phyloP scores from a whole-genome alignment of 371 early-diverging fungal species.

The Mortierella sp. region DNA sequence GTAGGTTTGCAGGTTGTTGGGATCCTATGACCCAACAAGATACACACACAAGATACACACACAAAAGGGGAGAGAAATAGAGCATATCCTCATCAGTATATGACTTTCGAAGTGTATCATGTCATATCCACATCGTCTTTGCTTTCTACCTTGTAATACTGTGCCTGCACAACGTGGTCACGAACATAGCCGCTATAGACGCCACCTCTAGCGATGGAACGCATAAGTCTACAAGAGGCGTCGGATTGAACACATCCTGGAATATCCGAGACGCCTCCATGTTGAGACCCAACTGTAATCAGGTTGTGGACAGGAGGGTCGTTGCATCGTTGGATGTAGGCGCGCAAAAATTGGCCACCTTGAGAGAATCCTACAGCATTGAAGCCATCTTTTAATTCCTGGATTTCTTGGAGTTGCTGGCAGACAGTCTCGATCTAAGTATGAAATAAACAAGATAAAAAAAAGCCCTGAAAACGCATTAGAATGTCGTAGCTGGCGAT shows the following conservation, averaged over 20 bases:
- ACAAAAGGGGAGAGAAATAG: too few species aligned
- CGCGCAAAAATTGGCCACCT: conserved; percentile 77
- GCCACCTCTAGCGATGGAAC: conserved; percentile 73
- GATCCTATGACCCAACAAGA: conserved; percentile 60
- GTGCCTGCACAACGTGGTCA: conserved; percentile 89
- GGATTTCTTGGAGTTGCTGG: conserved; percentile 64
- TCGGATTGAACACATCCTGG: conserved; percentile 77
- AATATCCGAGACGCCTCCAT: conserved; percentile 84
- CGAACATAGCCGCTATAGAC: conserved; percentile 88
- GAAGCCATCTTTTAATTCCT: conserved; percentile 78
- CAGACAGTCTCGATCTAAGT: conserved; percentile 72
- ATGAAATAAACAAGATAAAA: neutral
- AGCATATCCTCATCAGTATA: neutral
- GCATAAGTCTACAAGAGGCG: conserved; percentile 74
- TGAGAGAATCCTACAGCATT: conserved; percentile 97
- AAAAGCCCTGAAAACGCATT: neutral
- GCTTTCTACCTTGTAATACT: conserved; percentile 79
- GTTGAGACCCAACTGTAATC: conserved; percentile 92
- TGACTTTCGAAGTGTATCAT: neutral
- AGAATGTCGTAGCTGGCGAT: neutral
- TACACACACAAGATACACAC: neutral
- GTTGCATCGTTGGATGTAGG: conserved; percentile 86
- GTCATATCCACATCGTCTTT: neutral
- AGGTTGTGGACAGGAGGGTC: conserved; percentile 79
- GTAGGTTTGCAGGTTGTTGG: conserved; percentile 74